A percentile compares a stretch with the other conserved stretches of the same genome.
Evolutionary conservation across 257 asterid genomes (phyloP).

Genomic region (Solanum habrochaites): DNA sequence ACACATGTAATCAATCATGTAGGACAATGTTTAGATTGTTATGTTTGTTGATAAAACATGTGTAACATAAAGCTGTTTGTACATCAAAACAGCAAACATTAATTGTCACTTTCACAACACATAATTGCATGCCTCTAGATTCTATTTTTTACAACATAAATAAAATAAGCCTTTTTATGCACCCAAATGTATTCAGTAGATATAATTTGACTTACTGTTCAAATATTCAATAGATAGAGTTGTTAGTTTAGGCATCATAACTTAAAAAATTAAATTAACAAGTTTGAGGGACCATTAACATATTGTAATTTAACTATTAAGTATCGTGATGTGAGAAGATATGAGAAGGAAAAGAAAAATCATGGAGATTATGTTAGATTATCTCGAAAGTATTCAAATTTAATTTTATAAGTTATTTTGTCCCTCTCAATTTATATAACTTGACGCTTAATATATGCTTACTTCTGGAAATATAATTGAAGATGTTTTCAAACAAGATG

Average conservation of each 20-base stretch:
- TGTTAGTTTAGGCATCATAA: background rate
- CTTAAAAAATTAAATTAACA: background rate
- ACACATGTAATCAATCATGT: background rate
- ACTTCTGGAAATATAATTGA: background rate
- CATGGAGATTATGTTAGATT: background rate
- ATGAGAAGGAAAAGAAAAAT: background rate
- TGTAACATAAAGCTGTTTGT: constrained; percentile 5
- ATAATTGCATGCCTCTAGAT: background rate
- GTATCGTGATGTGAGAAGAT: background rate
- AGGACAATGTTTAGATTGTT: background rate
- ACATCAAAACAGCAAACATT: background rate
- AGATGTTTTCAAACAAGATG: background rate
- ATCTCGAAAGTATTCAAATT: no score
- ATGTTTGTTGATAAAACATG: background rate
- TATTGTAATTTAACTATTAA: background rate
- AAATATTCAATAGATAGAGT: background rate
- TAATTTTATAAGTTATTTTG: no score
- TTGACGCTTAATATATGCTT: background rate
- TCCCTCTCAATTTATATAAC: background rate
- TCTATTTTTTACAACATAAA: background rate
- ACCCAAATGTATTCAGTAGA: background rate
- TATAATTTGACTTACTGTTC: background rate
- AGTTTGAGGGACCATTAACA: background rate
- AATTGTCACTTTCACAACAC: background rate
- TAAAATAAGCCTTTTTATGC: background rate